Base-by-base conservation (phyloP, 768 basidiomycete genomes). In the Podaxis carcinomalis region DNA sequence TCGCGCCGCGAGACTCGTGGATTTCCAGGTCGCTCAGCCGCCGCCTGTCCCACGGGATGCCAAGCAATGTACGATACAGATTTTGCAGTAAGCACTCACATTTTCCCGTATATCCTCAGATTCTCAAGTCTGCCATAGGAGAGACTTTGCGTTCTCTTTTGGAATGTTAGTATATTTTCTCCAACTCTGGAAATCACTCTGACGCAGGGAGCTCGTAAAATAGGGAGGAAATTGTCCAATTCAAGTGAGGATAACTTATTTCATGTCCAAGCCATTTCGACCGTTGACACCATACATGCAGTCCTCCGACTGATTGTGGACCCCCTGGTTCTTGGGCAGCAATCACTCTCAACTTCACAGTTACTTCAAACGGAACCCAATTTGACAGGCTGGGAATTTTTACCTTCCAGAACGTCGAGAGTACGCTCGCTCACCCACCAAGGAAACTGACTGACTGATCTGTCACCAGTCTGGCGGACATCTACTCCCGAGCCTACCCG, bases 321-420 rank as follows among this genome's bases (percentile, higher is more conserved):
- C 69, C 77, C 2, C 75, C 80, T 21, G 89, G 90, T 1, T 83
- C 86, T 4, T 92, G 90, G 90, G 82, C 87, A 5, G 89, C 83
- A 0, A 78, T 92, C 35, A 88, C 84, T 7, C 75, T 92, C 37
- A 91, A 91, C 69, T 85, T 90, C 65, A 91, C 90, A 0, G 88
- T 87, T 19, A 87, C 88, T 2, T 86, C 84, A 58, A 92, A 90
- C 57, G 90, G 90, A 49, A 88, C 87, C 5, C 89, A 90, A 68
- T 90, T 82, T 61, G 89, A 90, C 67, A 82, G 89, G 13, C 76
- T 90, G 5, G 88, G 82, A 1, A 81, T 85, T 14, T 88, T 93
- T 65, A 88, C 87, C 4, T 87, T 91, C 68, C 84, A 89, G 35
- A 86, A 90, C 66, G 88, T 89, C 5, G 90, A 92, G 70, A 89